Conservation (phyloP, 768 basidiomycete species). For the Podaxis sp. region DNA sequence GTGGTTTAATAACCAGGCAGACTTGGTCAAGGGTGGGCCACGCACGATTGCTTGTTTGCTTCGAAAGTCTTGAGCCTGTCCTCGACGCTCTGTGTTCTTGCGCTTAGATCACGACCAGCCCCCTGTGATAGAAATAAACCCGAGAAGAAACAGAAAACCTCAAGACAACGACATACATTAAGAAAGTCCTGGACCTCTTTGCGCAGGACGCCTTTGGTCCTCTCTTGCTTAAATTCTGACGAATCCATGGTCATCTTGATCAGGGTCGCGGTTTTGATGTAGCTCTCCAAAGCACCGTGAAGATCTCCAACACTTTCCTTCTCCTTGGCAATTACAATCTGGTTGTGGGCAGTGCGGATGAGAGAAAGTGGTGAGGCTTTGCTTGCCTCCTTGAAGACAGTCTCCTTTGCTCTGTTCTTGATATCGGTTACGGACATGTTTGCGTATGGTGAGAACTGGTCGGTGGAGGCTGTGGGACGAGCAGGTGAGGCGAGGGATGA, state of each 20-base stretch:
- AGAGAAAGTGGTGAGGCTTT: constrained; percentile 61
- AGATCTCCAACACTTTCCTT: constrained; percentile 59
- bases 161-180: constrained; percentile 43
- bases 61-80: constrained; percentile 47
- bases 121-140: constrained; percentile 21
- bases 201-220: constrained; percentile 45
- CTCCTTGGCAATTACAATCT: constrained; percentile 50
- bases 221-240: constrained; percentile 53
- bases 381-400: constrained; percentile 49
- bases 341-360: constrained; percentile 59
- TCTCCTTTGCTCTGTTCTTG: constrained; percentile 42
- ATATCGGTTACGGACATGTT: constrained; percentile 41
- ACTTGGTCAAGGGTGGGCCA: not conserved
- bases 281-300: constrained; percentile 55
- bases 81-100: constrained; percentile 38
- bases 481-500: not conserved
- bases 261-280: constrained; percentile 60
- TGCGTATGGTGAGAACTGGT: constrained; percentile 26
- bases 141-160: constrained; percentile 12
- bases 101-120: constrained; percentile 38
- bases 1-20: constrained; percentile 10
- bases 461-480: constrained; percentile 14
- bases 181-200: constrained; percentile 66
- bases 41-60: constrained; percentile 32
- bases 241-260: constrained; percentile 59